These are phyloP conservation scores for Guillardia theta DNA, from an alignment of 78 protist species.

Conservation along the genomic window DNA sequence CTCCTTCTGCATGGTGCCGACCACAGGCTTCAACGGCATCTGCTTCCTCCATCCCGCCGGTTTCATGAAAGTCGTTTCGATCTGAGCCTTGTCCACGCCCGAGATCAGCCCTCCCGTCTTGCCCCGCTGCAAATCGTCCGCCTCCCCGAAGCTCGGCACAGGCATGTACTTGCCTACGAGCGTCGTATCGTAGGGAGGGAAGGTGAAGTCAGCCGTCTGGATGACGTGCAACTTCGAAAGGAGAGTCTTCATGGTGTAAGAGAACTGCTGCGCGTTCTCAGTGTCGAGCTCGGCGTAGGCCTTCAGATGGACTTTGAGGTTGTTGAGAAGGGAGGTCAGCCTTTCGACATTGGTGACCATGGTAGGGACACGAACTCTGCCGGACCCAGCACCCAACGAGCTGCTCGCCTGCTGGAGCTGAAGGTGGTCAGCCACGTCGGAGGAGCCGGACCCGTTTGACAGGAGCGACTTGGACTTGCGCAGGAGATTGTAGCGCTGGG, in stretches of 20 bases:
- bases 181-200: neutral
- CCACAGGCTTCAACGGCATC: too few species aligned
- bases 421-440: too few species aligned
- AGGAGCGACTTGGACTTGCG: neutral
- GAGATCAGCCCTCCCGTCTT: neutral
- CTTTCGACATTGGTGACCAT: too few species aligned
- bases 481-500: neutral
- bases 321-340: too few species aligned
- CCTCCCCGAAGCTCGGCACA: neutral
- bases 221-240: neutral
- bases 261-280: neutral
- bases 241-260: neutral
- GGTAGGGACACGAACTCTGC: too few species aligned
- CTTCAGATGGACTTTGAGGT: too few species aligned
- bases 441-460: too few species aligned
- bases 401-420: too few species aligned
- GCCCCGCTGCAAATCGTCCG: neutral
- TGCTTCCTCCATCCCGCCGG: too few species aligned
- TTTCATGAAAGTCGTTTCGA: neutral
- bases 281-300: too few species aligned
- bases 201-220: neutral
- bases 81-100: neutral
- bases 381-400: too few species aligned
- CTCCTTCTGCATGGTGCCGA: too few species aligned
- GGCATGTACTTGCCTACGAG: neutral